Base-by-base conservation (phyloP, 176 grass and related monocot species). In the Triticum turgidum region DNA sequence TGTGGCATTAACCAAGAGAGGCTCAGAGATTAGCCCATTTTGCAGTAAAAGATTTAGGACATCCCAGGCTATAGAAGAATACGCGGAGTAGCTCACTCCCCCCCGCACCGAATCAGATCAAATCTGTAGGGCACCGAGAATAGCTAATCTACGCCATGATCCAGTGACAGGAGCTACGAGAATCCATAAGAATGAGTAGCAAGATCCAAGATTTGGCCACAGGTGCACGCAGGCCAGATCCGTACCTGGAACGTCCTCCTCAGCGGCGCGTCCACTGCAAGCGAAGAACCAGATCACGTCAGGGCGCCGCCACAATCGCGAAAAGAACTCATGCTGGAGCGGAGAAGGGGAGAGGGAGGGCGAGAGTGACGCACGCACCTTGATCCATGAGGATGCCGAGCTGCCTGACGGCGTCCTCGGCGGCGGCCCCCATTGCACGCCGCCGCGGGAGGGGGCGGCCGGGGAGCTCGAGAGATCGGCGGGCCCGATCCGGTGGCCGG, bases 191-290 rank as follows among this genome's bases (percentile, higher is more conserved):
- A 85, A 78, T 51, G 11, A 61, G 2, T 66, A 80, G 24, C 69
- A 88, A 90, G 82, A 88, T 81, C 85, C 61, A 87, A 71, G 81
- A 62, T 90, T 90, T 82, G 72, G 52, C 34, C 51, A 51, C 78
- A 6, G 77, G 32, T 54, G 13, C 71, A 74, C 22, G 20, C 67
- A 33, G 7, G 29, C 38, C 77, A 84, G 88, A 82, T 89, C 61
- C 91, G 75, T 89, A 99, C 97, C 97, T 96, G 90, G 89, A 99
- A 99, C 58, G 97, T 84, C 44, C 76, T 83, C 90, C 88, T 93
- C 61, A 94, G 87, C 87, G 90, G 77, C 77, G 85, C 87, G 33
- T 99, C 94, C 92, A 94, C 97, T 99, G 94, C 69, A 68, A 88
- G 73, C 45, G 54, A 76, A 91, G 82, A 86, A 83, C 79, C 76